Conservation (phyloP, 371 early-diverging fungal genomes). For the Mucor lusitanicus region DNA sequence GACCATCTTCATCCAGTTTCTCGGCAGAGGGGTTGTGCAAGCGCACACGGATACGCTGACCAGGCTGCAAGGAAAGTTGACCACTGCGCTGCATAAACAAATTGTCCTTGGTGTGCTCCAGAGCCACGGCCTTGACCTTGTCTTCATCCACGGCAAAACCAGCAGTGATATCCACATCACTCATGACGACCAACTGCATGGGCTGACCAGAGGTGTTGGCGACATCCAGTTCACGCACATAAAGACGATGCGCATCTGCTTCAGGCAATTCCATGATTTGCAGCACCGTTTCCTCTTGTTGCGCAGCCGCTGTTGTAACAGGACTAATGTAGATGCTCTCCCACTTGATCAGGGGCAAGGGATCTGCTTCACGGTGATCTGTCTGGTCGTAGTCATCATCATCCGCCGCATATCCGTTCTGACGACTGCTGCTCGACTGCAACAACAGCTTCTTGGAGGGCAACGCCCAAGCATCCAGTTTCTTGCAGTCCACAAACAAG, state of each 20-base stretch:
- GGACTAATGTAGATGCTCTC: slow-evolving; percentile 61
- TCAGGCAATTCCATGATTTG: slow-evolving; percentile 37
- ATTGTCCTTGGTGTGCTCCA: slow-evolving; percentile 8
- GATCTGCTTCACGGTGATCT: slow-evolving; percentile 49
- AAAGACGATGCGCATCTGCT: slow-evolving; percentile 33
- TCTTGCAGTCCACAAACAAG: slow-evolving; percentile 65
- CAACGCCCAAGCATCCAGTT: slow-evolving; percentile 34
- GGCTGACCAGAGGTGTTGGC: slow-evolving; percentile 49
- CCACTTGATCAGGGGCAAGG: slow-evolving; percentile 50
- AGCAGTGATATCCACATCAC: slow-evolving; percentile 52
- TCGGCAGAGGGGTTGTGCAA: slow-evolving; percentile 65
- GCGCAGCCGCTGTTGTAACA: slow-evolving; percentile 7
- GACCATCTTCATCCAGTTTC: slow-evolving; percentile 43
- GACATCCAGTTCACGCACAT: slow-evolving; percentile 54
- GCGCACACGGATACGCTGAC: slow-evolving; percentile 56
- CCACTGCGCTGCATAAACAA: slow-evolving; percentile 36
- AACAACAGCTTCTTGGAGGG: slow-evolving; percentile 25
- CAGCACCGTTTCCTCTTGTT: slow-evolving; percentile 18
- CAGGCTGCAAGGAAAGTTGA: slow-evolving; percentile 51
- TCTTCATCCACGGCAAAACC: slow-evolving; percentile 42
- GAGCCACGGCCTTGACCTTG: slow-evolving; percentile 18
- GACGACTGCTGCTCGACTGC: slow-evolving; percentile 2
- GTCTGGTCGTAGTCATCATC: slow-evolving; percentile 25
- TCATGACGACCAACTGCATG: slow-evolving; percentile 60
- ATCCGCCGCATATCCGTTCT: background rate